Evolutionary conservation across 345 rosid species (phyloP).

Genomic region (Rhizophora mangle): DNA sequence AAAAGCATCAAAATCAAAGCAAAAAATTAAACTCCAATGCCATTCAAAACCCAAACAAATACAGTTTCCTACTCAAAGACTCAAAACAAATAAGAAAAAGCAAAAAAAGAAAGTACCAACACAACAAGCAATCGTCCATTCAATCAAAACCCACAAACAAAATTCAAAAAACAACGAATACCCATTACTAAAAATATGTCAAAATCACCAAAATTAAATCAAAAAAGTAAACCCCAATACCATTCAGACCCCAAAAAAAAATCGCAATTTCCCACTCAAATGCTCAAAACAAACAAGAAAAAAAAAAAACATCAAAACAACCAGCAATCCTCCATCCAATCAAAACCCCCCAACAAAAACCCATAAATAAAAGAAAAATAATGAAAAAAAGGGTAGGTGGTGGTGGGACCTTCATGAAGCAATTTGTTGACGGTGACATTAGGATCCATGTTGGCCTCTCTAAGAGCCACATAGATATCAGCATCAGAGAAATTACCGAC

Average conservation of each 20-base stretch:
- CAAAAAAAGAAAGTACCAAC: no score
- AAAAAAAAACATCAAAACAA: background rate
- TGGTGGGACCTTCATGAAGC: slow-evolving; percentile 63
- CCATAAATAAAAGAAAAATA: background rate
- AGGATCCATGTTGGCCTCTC: slow-evolving; percentile 80
- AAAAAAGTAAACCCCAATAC: background rate
- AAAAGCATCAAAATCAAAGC: slow-evolving; percentile 8
- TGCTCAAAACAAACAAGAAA: background rate
- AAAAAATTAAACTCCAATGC: background rate
- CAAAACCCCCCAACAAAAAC: background rate
- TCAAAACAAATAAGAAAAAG: background rate
- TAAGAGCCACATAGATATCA: slow-evolving; percentile 61
- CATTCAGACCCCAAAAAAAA: background rate
- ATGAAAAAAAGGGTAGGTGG: background rate
- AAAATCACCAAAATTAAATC: no score
- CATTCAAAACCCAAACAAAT: background rate
- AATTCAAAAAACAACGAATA: background rate
- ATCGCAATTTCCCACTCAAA: background rate
- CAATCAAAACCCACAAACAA: background rate
- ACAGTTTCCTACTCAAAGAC: background rate
- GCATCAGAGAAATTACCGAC: slow-evolving; percentile 73
- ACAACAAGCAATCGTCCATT: no score
- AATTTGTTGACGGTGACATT: slow-evolving; percentile 70
- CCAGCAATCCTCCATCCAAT: background rate
- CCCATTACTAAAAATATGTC: background rate